phyloP scores from a whole-genome alignment of 208 protist genomes.

The Angomonas deanei region DNA sequence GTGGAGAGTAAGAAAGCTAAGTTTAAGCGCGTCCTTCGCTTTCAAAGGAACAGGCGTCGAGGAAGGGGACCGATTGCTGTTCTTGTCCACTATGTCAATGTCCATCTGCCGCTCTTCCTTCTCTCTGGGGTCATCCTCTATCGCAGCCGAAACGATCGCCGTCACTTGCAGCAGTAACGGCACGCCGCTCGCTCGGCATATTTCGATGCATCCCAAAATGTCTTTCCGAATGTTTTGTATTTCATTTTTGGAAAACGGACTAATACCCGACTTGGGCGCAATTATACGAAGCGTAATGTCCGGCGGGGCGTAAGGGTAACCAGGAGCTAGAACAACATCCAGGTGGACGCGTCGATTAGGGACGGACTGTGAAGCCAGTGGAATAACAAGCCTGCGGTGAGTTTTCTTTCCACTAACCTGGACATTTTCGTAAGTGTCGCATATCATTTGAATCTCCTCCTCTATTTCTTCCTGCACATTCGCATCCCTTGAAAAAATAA shows the following conservation, averaged over 20 bases:
- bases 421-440: constrained; percentile 56
- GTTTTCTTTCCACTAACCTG: constrained; percentile 32
- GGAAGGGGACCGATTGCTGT: constrained; percentile 13
- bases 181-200: constrained; percentile 39
- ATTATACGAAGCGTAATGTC: constrained; percentile 38
- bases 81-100: neutral
- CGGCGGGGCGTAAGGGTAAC: constrained; percentile 67
- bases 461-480: constrained; percentile 38
- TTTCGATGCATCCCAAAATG: constrained; percentile 44
- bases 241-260: constrained; percentile 27
- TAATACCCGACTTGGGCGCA: constrained; percentile 3
- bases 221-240: constrained; percentile 40
- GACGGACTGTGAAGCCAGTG: constrained; percentile 25
- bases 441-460: constrained; percentile 67
- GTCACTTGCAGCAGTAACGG: constrained; percentile 48
- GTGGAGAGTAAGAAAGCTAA: constrained; percentile 66
- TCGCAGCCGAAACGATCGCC: constrained; percentile 13
- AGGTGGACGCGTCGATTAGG: constrained; percentile 35
- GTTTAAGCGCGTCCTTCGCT: constrained; percentile 47
- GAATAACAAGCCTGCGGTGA: constrained; percentile 45
- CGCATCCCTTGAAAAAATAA: constrained; percentile 50
- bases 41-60: constrained; percentile 53
- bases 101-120: constrained; percentile 7
- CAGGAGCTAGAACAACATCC: constrained; percentile 50
- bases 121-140: constrained; percentile 9